phyloP scores from a whole-genome alignment of 768 basidiomycete genomes.

The Lentinula raphanica region DNA sequence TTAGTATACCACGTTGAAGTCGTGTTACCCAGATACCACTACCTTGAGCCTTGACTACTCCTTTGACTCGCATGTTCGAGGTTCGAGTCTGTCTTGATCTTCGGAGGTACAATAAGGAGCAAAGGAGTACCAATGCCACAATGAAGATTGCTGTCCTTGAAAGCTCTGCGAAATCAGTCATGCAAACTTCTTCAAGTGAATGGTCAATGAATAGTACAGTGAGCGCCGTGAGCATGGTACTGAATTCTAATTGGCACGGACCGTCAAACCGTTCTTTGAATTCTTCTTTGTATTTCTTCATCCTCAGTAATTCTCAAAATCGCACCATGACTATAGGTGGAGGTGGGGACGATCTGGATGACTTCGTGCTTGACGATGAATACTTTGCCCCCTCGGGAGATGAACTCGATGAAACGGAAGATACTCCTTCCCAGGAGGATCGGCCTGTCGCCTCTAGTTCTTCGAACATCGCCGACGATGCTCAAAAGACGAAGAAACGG shows the following conservation, averaged over 20 bases:
- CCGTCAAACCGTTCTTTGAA: background rate
- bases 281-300: too few species aligned
- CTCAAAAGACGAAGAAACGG: constrained; percentile 50
- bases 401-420: constrained; percentile 28
- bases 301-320: too few species aligned
- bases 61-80: background rate
- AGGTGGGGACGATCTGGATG: constrained; percentile 77
- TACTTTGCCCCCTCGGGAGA: constrained; percentile 59
- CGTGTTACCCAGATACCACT: background rate
- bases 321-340: constrained; percentile 9
- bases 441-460: background rate
- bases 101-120: background rate
- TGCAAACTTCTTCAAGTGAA: too few species aligned
- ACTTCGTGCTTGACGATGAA: constrained; percentile 63
- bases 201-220: too few species aligned
- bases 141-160: background rate
- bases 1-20: too few species aligned
- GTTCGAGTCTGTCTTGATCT: background rate
- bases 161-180: background rate
- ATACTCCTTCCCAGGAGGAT: background rate
- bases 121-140: background rate
- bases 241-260: too few species aligned
- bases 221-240: background rate
- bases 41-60: background rate
- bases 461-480: background rate